Base-by-base conservation (phyloP, 495 filamentous ascomycete species). In the Emericellopsis terricola region DNA sequence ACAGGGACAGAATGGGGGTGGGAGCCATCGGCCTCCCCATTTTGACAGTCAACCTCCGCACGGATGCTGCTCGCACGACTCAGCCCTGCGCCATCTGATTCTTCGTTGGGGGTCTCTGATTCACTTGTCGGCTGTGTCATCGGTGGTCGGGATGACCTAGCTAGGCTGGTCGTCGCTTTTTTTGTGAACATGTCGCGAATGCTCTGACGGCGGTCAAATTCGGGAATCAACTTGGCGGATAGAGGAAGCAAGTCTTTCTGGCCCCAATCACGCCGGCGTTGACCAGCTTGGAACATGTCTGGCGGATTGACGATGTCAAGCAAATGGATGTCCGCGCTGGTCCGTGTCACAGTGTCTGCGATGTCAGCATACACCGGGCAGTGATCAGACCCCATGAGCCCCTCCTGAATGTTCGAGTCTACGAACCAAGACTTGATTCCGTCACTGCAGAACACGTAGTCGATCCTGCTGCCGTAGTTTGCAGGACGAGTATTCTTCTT, bases 101-200 rank as follows among this genome's bases (percentile, higher is more conserved):
- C 34, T 40, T 62, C 65, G 3, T 38, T 29, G 2, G 55, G 49
- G 16, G 45, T 34, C 31, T 66, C 59, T 6, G 23, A 26, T 11
- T 6, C 6, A 26, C 23, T 26, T 15, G 23, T 41, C 17, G 33
- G 14, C 29, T 43, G 48, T n/a, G n/a, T n/a, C n/a, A n/a, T n/a
- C 2, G 43, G 10, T 21, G 40, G 19, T 1, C 44, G 28, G 4
- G 40, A 19, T 5, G 51, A 34, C 19, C 10, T 33, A 6, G 31
- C 14, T 7, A 13, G 8, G 3, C 17, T 23, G 16, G n/a, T 23
- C 10, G 3, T 23, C 17, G 33, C 15, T 9, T 35, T 68, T 47
- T 71, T 83, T 23, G 59, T 65, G 42, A 96, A 94, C 86, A 96
- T 94, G 40, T 93, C 85, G 38, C 78, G 84, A 46, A 96, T 94